Evolutionary conservation across 2,329 filamentous ascomycete species (phyloP).

Genomic region (Fusarium staphyleae): DNA sequence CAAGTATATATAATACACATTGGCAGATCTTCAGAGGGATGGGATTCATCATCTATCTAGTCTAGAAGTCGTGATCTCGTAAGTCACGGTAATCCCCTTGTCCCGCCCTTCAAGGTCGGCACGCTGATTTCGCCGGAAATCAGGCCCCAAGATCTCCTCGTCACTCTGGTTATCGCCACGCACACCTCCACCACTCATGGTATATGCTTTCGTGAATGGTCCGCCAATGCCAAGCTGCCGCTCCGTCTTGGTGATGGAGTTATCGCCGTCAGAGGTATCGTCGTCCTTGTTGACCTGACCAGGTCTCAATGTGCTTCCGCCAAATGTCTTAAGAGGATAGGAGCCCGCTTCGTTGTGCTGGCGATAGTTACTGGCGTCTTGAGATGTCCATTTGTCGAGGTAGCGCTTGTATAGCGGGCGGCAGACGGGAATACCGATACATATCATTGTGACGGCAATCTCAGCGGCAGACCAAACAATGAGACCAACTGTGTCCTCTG

Average conservation of each 20-base stretch:
- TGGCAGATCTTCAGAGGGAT: no score
- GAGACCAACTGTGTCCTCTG: constrained; percentile 47
- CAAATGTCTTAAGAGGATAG: constrained; percentile 26
- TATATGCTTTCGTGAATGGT: constrained; percentile 17
- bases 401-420: constrained; percentile 47
- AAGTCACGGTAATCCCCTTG: not conserved
- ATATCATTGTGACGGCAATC: constrained; percentile 49
- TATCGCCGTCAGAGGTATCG: not conserved
- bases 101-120: constrained; percentile 8
- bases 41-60: not conserved
- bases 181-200: not conserved
- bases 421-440: constrained; percentile 50
- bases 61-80: not conserved
- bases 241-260: constrained; percentile 16
- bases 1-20: no score
- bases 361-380: constrained; percentile 34
- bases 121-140: constrained; percentile 21
- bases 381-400: constrained; percentile 29
- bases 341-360: constrained; percentile 21
- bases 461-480: constrained; percentile 51
- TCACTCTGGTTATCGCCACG: constrained; percentile 29
- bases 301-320: constrained; percentile 16
- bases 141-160: constrained; percentile 31
- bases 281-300: not conserved
- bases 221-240: constrained; percentile 7